Base-by-base conservation (phyloP, 768 basidiomycete species). In the Auricularia sp. region DNA sequence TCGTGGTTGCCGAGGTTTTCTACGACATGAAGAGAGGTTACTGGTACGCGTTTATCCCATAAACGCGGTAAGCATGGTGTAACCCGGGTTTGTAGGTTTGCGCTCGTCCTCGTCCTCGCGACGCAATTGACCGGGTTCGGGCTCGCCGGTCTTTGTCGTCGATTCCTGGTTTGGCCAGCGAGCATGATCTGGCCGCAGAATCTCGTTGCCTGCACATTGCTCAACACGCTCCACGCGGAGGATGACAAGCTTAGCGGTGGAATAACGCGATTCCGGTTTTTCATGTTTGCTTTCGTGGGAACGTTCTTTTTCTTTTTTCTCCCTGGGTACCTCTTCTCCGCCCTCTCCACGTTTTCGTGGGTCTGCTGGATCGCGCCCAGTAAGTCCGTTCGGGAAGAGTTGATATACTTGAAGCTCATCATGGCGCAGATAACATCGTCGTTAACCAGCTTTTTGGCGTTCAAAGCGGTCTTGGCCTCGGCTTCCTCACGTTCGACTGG, bases 401-500 rank as follows among this genome's bases (percentile, higher is more conserved):
- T 29, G 29, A 29, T 29, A 29, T 29, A 29, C 29, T 29, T 29
- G 2, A 29, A 8, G 29, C 44, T 45, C 33, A 35, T 54, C 6
- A 1, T 68, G 65, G 4, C 69, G 67, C 13, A 73, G 69, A 79
- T 68, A 75, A 75, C 64, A 64, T 72, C 39, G 72, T 80, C 61
- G 73, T 82, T 69, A 82, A 82, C 66, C 77, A 82, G 69, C 72
- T 82, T 4, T 82, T 82, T 65, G 81, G 81, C 35, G 71, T 78
- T 13, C 68, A 70, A 3, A 75, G 77, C 0, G 81, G 81, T 1
- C 73, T 78, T 3, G 81, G 81, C 7, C 77, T 81, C 76, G 75
- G 80, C n/a, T 56, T 80, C 44, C 61, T 82, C 39, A 80, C 80
- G 0, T 81, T 82, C 66, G 81, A 82, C 67, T 82, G 81, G 81